These are phyloP conservation scores for Globisporangium barbulae DNA, from an alignment of 352 stramenopile genomes.

Conservation along the genomic window DNA sequence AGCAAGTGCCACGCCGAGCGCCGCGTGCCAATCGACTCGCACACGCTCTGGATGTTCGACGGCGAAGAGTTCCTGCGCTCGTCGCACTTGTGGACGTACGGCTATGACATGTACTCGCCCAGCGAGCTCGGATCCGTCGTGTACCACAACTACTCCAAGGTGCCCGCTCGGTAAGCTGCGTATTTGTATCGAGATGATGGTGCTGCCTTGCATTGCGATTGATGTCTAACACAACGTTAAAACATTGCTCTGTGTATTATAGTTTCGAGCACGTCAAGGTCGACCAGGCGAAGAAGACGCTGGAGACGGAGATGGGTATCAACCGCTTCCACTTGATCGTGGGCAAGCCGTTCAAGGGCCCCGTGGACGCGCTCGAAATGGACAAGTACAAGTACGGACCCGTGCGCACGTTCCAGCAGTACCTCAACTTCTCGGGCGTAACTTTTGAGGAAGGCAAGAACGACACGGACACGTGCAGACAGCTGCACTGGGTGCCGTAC, in stretches of 20 bases:
- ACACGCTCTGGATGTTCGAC: slow-evolving; percentile 81
- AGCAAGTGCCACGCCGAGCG: slow-evolving; percentile 83
- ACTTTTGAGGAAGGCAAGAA: slow-evolving; percentile 45
- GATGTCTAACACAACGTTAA: background rate
- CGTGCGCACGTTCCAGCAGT: slow-evolving; percentile 53
- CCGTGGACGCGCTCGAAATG: slow-evolving; percentile 57
- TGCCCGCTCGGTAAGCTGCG: slow-evolving; percentile 35
- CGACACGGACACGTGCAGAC: slow-evolving; percentile 55
- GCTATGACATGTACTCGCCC: slow-evolving; percentile 73
- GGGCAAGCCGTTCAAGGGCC: slow-evolving; percentile 53
- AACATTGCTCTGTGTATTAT: background rate
- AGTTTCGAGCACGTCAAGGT: slow-evolving; percentile 57
- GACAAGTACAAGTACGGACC: slow-evolving; percentile 55
- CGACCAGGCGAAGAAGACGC: slow-evolving; percentile 33
- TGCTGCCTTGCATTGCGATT: background rate
- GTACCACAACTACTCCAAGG: slow-evolving; percentile 78
- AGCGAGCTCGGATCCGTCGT: slow-evolving; percentile 53
- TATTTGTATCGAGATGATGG: background rate
- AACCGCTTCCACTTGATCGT: slow-evolving; percentile 62
- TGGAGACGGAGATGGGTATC: slow-evolving; percentile 46
- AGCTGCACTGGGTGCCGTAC: slow-evolving; percentile 75
- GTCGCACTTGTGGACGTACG: slow-evolving; percentile 57
- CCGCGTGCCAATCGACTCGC: slow-evolving; percentile 67
- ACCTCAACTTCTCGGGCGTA: slow-evolving; percentile 58
- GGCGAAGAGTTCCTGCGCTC: slow-evolving; percentile 67